These are phyloP conservation scores for Jackrogersella minutella DNA, from an alignment of 495 filamentous ascomycete species.

Conservation along the genomic window DNA sequence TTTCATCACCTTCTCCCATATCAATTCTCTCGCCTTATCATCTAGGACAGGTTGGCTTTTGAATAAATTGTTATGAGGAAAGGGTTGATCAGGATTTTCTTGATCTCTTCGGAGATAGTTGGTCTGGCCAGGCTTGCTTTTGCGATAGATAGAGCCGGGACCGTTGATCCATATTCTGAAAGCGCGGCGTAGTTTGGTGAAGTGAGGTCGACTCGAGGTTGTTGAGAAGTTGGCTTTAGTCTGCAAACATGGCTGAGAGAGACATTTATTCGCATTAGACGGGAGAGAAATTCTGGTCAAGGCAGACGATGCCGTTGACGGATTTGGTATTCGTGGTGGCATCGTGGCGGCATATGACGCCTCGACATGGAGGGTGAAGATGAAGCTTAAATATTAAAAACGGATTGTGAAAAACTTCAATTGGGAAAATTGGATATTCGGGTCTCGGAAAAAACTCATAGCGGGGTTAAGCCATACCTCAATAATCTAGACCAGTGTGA, in stretches of 20 bases:
- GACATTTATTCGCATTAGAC: background rate
- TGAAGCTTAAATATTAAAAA: slow-evolving; percentile 15
- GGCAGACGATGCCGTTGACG: slow-evolving; percentile 23
- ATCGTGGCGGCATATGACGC: slow-evolving; percentile 30
- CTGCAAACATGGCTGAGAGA: slow-evolving; percentile 16
- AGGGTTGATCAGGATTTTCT: slow-evolving; percentile 55
- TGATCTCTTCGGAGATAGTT: slow-evolving; percentile 67
- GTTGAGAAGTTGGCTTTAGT: slow-evolving; percentile 38
- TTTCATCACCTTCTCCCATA: slow-evolving; percentile 71
- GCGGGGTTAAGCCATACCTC: background rate
- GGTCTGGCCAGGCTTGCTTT: slow-evolving; percentile 64
- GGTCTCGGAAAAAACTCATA: slow-evolving; percentile 5
- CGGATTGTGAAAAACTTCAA: slow-evolving; percentile 5
- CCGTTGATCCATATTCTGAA: slow-evolving; percentile 76
- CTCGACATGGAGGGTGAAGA: slow-evolving; percentile 25
- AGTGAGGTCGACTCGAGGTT: slow-evolving; percentile 35
- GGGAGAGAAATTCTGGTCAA: slow-evolving; percentile 3
- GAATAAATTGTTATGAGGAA: slow-evolving; percentile 79
- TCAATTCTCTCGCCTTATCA: slow-evolving; percentile 75
- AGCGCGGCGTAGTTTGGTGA: slow-evolving; percentile 51
- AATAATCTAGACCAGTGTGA: background rate
- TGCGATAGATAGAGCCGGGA: slow-evolving; percentile 62
- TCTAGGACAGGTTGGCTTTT: slow-evolving; percentile 76
- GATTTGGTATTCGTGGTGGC: slow-evolving; percentile 40
- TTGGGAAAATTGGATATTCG: slow-evolving; percentile 8